A percentile compares a stretch with the other conserved stretches of the same genome.
Evolutionary conservation across 2,329 filamentous ascomycete species (phyloP).

Genomic region (Colletotrichum horii): DNA sequence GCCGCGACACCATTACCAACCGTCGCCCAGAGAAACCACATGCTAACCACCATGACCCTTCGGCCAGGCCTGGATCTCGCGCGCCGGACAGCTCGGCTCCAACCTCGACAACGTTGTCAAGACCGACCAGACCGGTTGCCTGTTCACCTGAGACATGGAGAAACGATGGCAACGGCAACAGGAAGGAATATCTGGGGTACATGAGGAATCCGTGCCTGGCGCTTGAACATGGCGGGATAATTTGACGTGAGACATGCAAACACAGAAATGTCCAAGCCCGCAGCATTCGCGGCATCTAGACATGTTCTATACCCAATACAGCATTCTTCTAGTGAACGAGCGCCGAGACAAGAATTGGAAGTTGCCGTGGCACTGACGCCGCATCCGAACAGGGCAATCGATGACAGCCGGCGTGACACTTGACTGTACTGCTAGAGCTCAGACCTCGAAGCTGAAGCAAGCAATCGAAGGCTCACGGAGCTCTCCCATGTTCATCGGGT

Average conservation of each 20-base stretch:
- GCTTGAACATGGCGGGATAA: not conserved
- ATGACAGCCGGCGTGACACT: not conserved
- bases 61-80: conserved; percentile 29
- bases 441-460: not conserved
- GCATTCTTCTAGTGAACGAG: not conserved
- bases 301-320: not conserved
- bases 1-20: not conserved
- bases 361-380: not conserved
- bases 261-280: not conserved
- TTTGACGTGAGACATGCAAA: not conserved
- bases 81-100: conserved; percentile 29
- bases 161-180: not conserved
- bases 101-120: conserved; percentile 29
- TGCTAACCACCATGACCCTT: not conserved
- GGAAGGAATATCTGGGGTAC: not conserved
- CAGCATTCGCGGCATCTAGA: not conserved
- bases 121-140: conserved; percentile 30
- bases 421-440: not conserved
- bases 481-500: not conserved
- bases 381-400: not conserved
- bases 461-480: not conserved
- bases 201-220: conserved; percentile 5
- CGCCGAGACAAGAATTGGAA: not conserved
- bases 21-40: not conserved
- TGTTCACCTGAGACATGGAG: conserved; percentile 22